Base-by-base conservation (phyloP, 208 protist genomes). In the Acanthamoeba sp. region DNA sequence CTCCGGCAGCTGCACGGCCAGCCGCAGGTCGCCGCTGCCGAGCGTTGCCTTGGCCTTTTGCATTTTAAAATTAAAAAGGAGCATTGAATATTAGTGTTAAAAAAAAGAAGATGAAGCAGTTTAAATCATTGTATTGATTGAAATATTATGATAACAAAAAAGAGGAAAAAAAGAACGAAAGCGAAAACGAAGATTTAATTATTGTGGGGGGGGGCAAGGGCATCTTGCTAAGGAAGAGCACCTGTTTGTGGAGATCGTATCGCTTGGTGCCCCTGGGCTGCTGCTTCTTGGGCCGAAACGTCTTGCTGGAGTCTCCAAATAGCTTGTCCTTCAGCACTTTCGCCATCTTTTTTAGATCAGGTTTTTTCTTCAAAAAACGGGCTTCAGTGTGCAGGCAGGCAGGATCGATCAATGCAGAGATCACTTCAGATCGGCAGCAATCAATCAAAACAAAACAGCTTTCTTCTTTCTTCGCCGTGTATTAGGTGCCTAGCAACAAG, bases 271-370 rank as follows among this genome's bases (percentile, higher is more conserved):
- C 98, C 91, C 99, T 98, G 95, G 98, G 98, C 96, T 98, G 97
- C 71, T 98, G 98, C 85, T 99, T 99, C 96, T 99, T 98, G 10
- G 98, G 98, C 34, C 98, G 97, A 91, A 99, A 99, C 1, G 98
- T 99, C 96, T 99, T 98, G 96, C 98, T 98, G 42, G 98, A 97
- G 88, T 99, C 98, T 1, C 78, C 78, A 10, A 88, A 88, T 9
- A 88, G 29, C 66, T 76, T 88, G 78, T 59, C 78, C 78, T 88
- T 88, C 27, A 88, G 7, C 78, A 88, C 78, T 18, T 88, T 88
- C 14, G 45, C 78, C 78, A 62, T 88, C 16, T 38, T 62, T 6
- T 62, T n/a, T 55, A 6, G 48, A 6, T 55, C 48, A 6, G 16
- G 16, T 55, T 16, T 55, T 55, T 55, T 16, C 48, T 62, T 62